phyloP scores from a whole-genome alignment of 2,329 filamentous ascomycete genomes.

The Arachnopeziza araneosa region DNA sequence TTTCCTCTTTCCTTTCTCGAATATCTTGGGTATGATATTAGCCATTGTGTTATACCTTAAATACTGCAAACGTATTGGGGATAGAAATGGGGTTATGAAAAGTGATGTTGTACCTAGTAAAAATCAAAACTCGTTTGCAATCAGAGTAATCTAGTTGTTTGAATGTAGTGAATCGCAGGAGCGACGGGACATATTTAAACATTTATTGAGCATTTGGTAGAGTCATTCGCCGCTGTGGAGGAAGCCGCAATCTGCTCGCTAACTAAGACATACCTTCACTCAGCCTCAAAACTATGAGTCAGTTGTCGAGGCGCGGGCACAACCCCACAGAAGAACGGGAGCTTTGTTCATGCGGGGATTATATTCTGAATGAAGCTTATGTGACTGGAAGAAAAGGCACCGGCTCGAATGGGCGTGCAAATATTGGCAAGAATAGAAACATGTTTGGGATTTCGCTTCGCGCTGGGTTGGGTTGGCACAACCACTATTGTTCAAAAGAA shows the following conservation, averaged over 20 bases:
- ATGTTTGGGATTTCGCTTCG: too few relatives aligned
- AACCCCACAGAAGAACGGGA: not conserved
- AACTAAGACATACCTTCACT: not conserved
- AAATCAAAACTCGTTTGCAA: not conserved
- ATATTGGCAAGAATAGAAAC: too few relatives aligned
- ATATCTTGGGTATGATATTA: not conserved
- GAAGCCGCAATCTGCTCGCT: not conserved
- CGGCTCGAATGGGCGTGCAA: too few relatives aligned
- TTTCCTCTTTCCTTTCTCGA: not conserved
- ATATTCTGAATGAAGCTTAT: too few relatives aligned
- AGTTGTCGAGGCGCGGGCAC: not conserved
- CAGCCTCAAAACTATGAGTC: not conserved
- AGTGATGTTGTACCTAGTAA: not conserved
- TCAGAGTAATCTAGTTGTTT: not conserved
- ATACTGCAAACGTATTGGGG: not conserved
- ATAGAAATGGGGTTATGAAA: not conserved
- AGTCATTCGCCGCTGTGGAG: not conserved
- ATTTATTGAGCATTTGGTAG: not conserved
- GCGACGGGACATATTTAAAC: not conserved
- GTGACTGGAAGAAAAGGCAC: too few relatives aligned
- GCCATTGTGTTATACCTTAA: not conserved
- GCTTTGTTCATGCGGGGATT: not conserved
- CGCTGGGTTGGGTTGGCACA: too few relatives aligned
- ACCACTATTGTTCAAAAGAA: too few relatives aligned
- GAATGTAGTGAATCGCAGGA: not conserved